phyloP scores from a whole-genome alignment of 1,284 basidiomycete genomes.

The Xanthoconium separans region DNA sequence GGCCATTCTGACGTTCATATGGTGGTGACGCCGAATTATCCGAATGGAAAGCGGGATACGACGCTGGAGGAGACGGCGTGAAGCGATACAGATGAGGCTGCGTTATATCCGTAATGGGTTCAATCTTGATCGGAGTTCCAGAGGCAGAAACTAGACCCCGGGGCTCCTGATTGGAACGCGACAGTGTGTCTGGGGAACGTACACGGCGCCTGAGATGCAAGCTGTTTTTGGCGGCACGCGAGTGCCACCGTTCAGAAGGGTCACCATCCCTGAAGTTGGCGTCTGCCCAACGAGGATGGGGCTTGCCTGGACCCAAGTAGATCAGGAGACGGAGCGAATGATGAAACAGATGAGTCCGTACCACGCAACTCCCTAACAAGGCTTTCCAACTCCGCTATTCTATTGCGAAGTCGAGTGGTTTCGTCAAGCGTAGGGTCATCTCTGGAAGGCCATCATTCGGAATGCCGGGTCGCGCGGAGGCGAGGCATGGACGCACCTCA shows the following conservation, averaged over 20 bases:
- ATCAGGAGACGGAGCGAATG: conserved; percentile 12
- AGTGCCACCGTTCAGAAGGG: conserved; percentile 79
- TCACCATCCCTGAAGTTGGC: conserved; percentile 73
- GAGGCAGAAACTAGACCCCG: conserved; percentile 40
- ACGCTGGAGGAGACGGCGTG: conserved; percentile 52
- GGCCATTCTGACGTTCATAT: conserved; percentile 35
- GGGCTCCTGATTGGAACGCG: conserved; percentile 35
- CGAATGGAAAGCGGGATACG: conserved; percentile 39
- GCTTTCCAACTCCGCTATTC: conserved; percentile 88
- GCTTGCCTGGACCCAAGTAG: conserved; percentile 56
- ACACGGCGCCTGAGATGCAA: conserved; percentile 41
- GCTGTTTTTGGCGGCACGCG: conserved; percentile 68
- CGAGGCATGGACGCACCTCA: conserved; percentile 51
- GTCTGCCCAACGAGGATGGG: conserved; percentile 80
- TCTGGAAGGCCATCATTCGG: conserved; percentile 40
- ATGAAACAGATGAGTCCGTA: conserved; percentile 34
- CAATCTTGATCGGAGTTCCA: conserved; percentile 60
- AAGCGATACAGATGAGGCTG: conserved; percentile 57
- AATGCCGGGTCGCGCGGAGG: background rate
- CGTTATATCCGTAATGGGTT: conserved; percentile 46
- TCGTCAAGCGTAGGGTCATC: conserved; percentile 84
- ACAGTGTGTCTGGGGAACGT: conserved; percentile 39
- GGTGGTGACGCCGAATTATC: conserved; percentile 34
- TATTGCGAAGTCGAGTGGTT: conserved; percentile 74
- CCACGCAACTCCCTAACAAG: conserved; percentile 81